Evolutionary conservation across 1,284 basidiomycete genomes (phyloP), one percentile per base, ranked within the genome.

Genomic region (Apiotrichum gamsii): DNA sequence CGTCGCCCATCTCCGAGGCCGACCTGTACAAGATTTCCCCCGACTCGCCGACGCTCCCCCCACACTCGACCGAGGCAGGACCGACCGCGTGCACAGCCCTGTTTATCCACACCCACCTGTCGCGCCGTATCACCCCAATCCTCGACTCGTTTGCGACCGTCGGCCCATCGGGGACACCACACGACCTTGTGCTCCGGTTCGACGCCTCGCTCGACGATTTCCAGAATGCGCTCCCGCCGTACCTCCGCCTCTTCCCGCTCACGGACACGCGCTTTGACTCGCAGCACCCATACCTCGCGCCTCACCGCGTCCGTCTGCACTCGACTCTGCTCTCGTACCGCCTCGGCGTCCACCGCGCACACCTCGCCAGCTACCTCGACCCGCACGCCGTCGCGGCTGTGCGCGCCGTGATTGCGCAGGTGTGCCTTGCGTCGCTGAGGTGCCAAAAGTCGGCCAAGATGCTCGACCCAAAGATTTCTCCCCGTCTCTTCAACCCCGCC

Each of bases 171-270:
- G 59, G 61, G 9, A 63, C 62, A 3, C 60, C 59, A 1, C 59
- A 61, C 42, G 64, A 64, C 35, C 58, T 65, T 6, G 60, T 67
- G 8, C 50, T 64, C 3, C 55, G 60, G 10, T 68, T 66, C 38
- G 66, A 68, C 47, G 57, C 61, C 4, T 61, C 60, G 3, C 56
- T 70, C 29, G 60, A 62, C 34, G 56, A 54, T 8, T 68, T 65
- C 55, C 64, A 68, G 53, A 66, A 67, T 20, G 58, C 60, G 2
- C 52, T 70, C 2, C 68, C 68, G n/a, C 57, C 59, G 9, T 68
- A 64, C 42, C 59, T 68, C 45, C 57, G 60, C 23, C 54, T 68
- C n/a, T 64, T 58, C 53, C 67, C 67, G 23, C 49, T 56, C 15
- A 67, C 67, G 18, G 60, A 68, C 39, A 68, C 64, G 5, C 53